Evolutionary conservation across 2,329 filamentous ascomycete species (phyloP), one percentile per base, ranked within the genome.

Genomic region (Venturia carpophila): DNA sequence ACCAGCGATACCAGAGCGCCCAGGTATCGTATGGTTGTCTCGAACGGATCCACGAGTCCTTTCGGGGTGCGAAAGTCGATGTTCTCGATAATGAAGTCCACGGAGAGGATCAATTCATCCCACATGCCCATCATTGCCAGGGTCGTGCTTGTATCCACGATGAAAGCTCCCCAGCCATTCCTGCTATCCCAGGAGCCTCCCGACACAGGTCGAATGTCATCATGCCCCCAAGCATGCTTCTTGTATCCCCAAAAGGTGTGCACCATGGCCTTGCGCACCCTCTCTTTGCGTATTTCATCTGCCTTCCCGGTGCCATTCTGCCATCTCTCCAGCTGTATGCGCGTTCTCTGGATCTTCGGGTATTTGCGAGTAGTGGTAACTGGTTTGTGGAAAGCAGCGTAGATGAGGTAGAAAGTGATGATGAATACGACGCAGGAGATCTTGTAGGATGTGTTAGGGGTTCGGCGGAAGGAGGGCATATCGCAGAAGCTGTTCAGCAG

Each of bases 111-210:
- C 67, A 80, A 71, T 70, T 79, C 76, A 43, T 77, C 74, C 75
- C 75, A 78, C 21, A 78, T 68, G 2, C 73, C 75, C 76, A 78
- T 78, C 42, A 78, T 68, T 19, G 72, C 75, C 45, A 78, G 66
- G 0, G 76, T 78, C 11, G 74, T 74, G 10, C 74, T 71, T 24
- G 75, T 73, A 65, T 78, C 76, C 3, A 78, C 75, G 21, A 78
- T 77, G 68, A 77, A 77, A 6, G 74, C 76, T 9, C 76, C 76
- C 76, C 76, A 78, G 19, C 76, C 76, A 68, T 77, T 77, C 43
- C 75, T 70, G 7, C 70, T 75, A 56, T 71, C 73, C 27, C 69
- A 71, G 49, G 70, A 71, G 3, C 70, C 71, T 9, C 76, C 76
- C 27, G 73, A 73, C 9, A 78, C 74, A 37, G 76, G 76, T 61